A percentile compares a stretch with the other conserved stretches of the same genome.
These are phyloP conservation scores for Naganishia onofrii DNA, from an alignment of 768 basidiomycete species.

Conservation along the genomic window DNA sequence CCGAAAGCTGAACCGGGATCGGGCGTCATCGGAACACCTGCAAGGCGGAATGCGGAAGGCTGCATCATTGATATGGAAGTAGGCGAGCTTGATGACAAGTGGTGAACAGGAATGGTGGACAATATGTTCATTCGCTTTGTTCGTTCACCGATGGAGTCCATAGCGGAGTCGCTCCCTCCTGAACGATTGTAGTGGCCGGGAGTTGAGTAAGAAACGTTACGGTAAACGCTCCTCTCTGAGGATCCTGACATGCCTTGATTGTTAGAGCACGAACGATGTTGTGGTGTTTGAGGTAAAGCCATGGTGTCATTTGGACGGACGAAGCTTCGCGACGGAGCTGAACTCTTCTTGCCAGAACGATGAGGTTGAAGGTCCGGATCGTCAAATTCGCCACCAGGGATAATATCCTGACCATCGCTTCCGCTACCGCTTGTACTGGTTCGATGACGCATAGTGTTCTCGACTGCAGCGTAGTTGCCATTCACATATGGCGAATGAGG, in stretches of 20 bases:
- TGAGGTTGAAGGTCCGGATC: neutral
- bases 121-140: slow-evolving; percentile 3
- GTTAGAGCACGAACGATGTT: neutral
- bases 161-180: slow-evolving; percentile 9
- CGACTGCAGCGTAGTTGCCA: neutral
- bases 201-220: neutral
- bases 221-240: neutral
- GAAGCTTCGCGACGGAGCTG: neutral
- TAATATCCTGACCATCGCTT: slow-evolving; percentile 9
- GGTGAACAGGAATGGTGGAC: neutral
- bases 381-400: slow-evolving; percentile 17
- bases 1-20: neutral
- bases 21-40: neutral
- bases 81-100: neutral
- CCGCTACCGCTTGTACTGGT: neutral
- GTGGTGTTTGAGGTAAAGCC: slow-evolving; percentile 7
- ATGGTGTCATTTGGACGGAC: neutral
- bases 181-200: no score
- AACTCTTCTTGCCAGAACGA: neutral
- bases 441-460: neutral
- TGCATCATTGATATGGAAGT: neutral
- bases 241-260: neutral
- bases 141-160: neutral
- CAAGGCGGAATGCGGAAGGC: neutral
- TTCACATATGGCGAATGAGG: neutral